Percentiles rank a stretch among this genome's conserved stretches.
Evolutionary conservation across 495 filamentous ascomycete genomes (phyloP).

Genomic region (Margaritispora aquatica): DNA sequence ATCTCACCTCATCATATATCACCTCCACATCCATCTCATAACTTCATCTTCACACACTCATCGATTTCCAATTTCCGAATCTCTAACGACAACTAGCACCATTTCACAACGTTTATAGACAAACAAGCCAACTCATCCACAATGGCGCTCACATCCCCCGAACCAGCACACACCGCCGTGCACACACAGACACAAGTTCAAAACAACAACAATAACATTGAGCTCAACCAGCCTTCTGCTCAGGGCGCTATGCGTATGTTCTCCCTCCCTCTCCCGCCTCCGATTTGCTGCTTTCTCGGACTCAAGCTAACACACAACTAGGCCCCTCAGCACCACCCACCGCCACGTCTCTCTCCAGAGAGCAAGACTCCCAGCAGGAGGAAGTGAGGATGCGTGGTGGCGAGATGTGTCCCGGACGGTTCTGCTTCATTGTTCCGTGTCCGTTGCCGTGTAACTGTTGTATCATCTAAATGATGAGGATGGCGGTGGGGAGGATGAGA

Average conservation of each 20-base stretch:
- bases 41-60: too few relatives aligned
- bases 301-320: background rate
- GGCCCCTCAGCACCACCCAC: too few relatives aligned
- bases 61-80: too few relatives aligned
- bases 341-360: background rate
- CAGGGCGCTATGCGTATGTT: background rate
- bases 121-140: background rate
- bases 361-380: background rate
- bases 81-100: too few relatives aligned
- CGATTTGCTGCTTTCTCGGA: too few relatives aligned
- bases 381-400: conserved; percentile 5
- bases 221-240: background rate
- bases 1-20: too few relatives aligned
- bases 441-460: conserved; percentile 13
- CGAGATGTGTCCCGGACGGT: conserved; percentile 11
- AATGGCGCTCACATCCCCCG: background rate
- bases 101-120: too few relatives aligned
- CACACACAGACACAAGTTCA: background rate
- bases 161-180: background rate
- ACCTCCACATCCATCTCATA: too few relatives aligned
- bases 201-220: background rate
- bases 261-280: background rate
- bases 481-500: too few relatives aligned
- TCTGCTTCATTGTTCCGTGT: conserved; percentile 17
- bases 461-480: conserved; percentile 9